Evolutionary conservation across 2,329 filamentous ascomycete genomes (phyloP), one percentile per base, ranked within the genome.

Genomic region (Aspergillus pseudonomiae): DNA sequence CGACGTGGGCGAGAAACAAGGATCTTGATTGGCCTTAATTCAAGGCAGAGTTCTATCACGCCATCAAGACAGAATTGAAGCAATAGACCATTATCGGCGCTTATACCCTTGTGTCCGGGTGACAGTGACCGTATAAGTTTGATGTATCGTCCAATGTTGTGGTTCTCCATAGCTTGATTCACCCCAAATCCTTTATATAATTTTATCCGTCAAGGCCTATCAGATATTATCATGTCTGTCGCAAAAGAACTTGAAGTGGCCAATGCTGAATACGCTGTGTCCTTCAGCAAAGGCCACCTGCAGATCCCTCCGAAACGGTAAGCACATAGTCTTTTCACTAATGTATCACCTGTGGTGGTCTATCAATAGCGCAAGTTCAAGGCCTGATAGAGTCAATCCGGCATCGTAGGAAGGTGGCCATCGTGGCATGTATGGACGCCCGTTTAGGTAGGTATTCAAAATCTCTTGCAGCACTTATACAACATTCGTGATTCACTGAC

Each of bases 351-450:
- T n/a, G 6, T 21, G n/a, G 41, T 21, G 19, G n/a, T 21, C 19
- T 43, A 43, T 12, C 16, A n/a, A 21, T 43, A n/a, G 41, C 10
- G n/a, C n/a, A 16, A 48, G 6, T 16, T 24, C n/a, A 24, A 24
- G 43, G 12, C 21, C 24, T 48, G 24, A 30, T 28, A 16, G 12
- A 28, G 12, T 6, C 14, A 16, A 48, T 28, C 4, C 5, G 24
- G 4, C n/a, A 19, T 28, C 5, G 24, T 28, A 48, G 45, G 24
- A 48, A 48, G 45, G 45, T 48, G 6, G 24, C 24, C 4, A 66
- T 70, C 85, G 84, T 94, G 52, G 91, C 91, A 0, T 95, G 92
- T 78, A 95, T 95, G 91, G 91, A 95, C 72, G 90, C 92, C 6
- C 87, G 91, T 12, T 67, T 75, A 3, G 72, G 73, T 74, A 67